Conservation (phyloP, 225 moss, liverwort and hornwort genomes). For the Bryoerythrophyllum caledonicum region DNA sequence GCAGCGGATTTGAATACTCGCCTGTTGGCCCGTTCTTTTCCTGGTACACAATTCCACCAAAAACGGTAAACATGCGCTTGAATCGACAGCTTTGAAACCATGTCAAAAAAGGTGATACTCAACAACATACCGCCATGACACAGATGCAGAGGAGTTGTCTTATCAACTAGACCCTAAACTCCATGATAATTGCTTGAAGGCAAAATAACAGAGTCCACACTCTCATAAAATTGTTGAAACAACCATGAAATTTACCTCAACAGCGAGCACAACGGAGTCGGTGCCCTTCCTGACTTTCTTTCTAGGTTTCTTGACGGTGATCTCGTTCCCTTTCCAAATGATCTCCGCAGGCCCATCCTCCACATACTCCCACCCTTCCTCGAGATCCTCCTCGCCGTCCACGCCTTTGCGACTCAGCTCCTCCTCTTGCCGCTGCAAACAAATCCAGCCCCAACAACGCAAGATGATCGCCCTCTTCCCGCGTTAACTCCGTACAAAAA, state of each 20-base stretch:
- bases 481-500: neutral
- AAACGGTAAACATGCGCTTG: slow-evolving; percentile 9
- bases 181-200: neutral
- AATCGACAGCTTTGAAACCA: slow-evolving; percentile 9
- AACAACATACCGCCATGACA: neutral
- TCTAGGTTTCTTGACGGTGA: slow-evolving; percentile 75
- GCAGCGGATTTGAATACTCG: slow-evolving; percentile 73
- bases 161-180: neutral
- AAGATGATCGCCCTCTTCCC: slow-evolving; percentile 8
- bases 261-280: slow-evolving; percentile 19
- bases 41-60: slow-evolving; percentile 34
- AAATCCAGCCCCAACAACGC: slow-evolving; percentile 10
- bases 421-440: slow-evolving; percentile 56
- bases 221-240: neutral
- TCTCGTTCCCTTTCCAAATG: slow-evolving; percentile 96
- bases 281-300: slow-evolving; percentile 51
- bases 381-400: slow-evolving; percentile 59
- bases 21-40: slow-evolving; percentile 41
- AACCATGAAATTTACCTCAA: slow-evolving; percentile 36
- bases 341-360: slow-evolving; percentile 97
- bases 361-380: slow-evolving; percentile 71
- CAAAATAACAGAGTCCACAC: neutral
- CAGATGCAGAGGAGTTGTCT: neutral
- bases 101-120: neutral
- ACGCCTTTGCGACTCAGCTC: slow-evolving; percentile 36